A percentile compares a stretch with the other conserved stretches of the same genome.
These are phyloP conservation scores for Limonium bicolor DNA, from an alignment of 148 eudicot genomes.

Conservation along the genomic window DNA sequence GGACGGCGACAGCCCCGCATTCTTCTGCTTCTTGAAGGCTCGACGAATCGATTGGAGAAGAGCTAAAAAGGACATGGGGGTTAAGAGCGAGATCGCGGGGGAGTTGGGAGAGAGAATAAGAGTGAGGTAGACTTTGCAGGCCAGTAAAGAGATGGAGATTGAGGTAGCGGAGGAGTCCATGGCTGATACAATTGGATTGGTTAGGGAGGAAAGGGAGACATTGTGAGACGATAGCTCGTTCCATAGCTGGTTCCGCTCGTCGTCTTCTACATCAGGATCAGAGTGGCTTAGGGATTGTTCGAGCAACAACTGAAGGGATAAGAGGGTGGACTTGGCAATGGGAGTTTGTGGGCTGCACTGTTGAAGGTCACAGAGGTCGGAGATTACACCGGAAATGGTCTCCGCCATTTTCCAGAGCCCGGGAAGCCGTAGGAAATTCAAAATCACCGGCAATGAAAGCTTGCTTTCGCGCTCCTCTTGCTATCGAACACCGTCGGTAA, in stretches of 20 bases:
- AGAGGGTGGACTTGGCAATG: slow-evolving; percentile 34
- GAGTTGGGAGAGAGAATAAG: slow-evolving; percentile 53
- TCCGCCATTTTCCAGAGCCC: slow-evolving; percentile 27
- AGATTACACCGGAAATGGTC: slow-evolving; percentile 16
- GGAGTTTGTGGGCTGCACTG: slow-evolving; percentile 16
- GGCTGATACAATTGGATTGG: slow-evolving; percentile 32
- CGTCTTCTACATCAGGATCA: slow-evolving; percentile 12
- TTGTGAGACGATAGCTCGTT: slow-evolving; percentile 27
- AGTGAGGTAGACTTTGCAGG: slow-evolving; percentile 46
- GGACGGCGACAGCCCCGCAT: background rate
- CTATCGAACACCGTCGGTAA: no score
- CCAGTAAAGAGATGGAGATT: slow-evolving; percentile 29
- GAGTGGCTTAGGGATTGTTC: slow-evolving; percentile 17
- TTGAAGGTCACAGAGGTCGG: slow-evolving; percentile 27
- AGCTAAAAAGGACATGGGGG: slow-evolving; percentile 63
- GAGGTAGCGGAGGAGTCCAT: slow-evolving; percentile 44
- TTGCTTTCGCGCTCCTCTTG: no score
- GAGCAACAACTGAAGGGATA: slow-evolving; percentile 38
- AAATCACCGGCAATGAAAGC: background rate
- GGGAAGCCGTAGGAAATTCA: no score
- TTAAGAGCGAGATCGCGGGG: slow-evolving; percentile 66
- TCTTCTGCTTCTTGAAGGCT: slow-evolving; percentile 23
- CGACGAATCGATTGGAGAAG: slow-evolving; percentile 54
- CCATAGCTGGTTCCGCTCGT: slow-evolving; percentile 27
- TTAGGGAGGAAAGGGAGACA: slow-evolving; percentile 26